Evolutionary conservation across 768 basidiomycete genomes (phyloP), one percentile per base, ranked within the genome.

Genomic region (Hericium erinaceus): DNA sequence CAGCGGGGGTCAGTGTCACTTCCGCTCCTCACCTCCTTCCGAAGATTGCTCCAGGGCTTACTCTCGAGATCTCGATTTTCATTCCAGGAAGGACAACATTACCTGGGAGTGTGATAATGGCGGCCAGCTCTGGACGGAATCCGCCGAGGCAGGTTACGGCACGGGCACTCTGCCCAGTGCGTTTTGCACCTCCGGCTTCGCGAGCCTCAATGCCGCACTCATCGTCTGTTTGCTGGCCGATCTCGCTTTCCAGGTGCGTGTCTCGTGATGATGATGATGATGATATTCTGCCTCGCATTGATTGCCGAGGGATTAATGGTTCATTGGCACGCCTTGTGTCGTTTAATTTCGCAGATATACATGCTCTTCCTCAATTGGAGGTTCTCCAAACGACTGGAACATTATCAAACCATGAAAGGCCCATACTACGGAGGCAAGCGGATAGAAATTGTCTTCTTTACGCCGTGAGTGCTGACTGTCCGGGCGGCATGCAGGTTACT

Each of bases 341-440:
- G 7, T 33, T 33, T 33, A 7, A 33, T 33, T 46, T 16, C 40
- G 54, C 64, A 87, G 87, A 65, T 85, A 53, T 88, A 89, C 76
- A 85, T 88, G 84, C 81, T 78, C 69, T 87, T 89, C 75, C 72
- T 87, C 69, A 76, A 75, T 65, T 90, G 85, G 87, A 77, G 85
- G 57, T 89, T 81, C 79, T 78, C 79, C 64, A 85, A 82, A 69
- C 75, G 83, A 64, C 70, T 87, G 69, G 81, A 84, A 69, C 80
- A 84, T 70, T 88, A 88, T 72, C 68, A 73, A 38, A 72, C 69
- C 63, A 77, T 89, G 80, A 82, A 84, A 65, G 81, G 82, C 55
- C 80, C 82, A 39, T 80, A 77, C 70, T 64, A 75, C 64, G 83
- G 81, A 69, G 84, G 85, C 84, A 67, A 72, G 79, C 38, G 18